Base-by-base conservation (phyloP, 2,329 filamentous ascomycete genomes). In the Phoma herbarum region DNA sequence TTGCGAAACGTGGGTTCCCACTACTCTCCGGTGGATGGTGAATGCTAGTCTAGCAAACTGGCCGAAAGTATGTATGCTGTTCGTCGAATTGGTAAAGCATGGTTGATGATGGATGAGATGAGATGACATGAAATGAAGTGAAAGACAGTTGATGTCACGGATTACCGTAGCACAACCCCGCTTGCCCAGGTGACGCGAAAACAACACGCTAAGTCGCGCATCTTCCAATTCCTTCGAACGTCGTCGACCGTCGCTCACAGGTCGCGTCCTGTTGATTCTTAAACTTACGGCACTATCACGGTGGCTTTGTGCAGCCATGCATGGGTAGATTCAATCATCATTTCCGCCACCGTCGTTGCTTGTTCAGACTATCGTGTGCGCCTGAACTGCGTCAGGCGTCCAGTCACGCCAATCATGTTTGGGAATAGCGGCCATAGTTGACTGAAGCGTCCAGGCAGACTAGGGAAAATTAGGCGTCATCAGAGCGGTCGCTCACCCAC, bases 391-490 rank as follows among this genome's bases (percentile, higher is more conserved):
- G 2, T 28, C n/a, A 45, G 43, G 43, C 43, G 22, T 45, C n/a
- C n/a, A 29, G 16, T 29, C 8, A 18, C 10, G 43, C 25, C 23
- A 45, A 29, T 10, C 7, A 20, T 16, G 25, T 29, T 29, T 45
- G n/a, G 43, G n/a, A 20, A 11, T 45, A 45, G 43, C 43, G 43
- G 25, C 43, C 25, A 29, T 12, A 20, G 42, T 45, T 45, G 43
- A 29, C 43, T 22, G 43, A 44, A 26, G 23, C 23, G 23, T 43
- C 16, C 42, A 45, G 16, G 26, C 43, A 28, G 26, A 29, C 26
- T 9, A 28, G 6, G 20, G 37, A 20, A 39, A 39, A 41, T 20
- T 45, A 29, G 43, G 14, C n/a, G 16, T 29, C 26, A 18, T 20
- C 16, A 28, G 2, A 16, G 3, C 26, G 43, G 25, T 31, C 26